phyloP scores from a whole-genome alignment of 148 eudicot species.

The Selenicereus undatus region DNA sequence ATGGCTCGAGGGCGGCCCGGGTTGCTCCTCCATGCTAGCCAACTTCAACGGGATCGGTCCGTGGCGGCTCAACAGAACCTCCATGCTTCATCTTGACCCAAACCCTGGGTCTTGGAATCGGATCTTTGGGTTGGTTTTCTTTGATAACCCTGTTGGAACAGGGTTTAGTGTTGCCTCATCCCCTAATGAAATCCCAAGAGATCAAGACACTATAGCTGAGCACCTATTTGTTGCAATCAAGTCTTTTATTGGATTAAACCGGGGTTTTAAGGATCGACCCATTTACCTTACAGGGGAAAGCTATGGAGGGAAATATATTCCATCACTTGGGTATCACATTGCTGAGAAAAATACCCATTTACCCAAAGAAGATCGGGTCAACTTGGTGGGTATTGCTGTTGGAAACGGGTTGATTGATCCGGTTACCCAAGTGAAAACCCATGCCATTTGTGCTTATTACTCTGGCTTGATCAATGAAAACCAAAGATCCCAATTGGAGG shows the following conservation, averaged over 20 bases:
- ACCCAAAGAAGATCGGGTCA: constrained; percentile 29
- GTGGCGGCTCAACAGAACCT: constrained; percentile 26
- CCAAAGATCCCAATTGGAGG: too few species aligned
- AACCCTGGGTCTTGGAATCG: constrained; percentile 54
- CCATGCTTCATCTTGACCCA: constrained; percentile 29
- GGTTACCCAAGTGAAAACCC: constrained; percentile 44
- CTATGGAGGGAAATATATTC: constrained; percentile 65
- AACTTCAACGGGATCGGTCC: constrained; percentile 63
- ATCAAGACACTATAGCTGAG: constrained; percentile 45
- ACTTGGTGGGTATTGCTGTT: constrained; percentile 57
- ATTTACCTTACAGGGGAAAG: constrained; percentile 65
- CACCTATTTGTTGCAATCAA: constrained; percentile 52
- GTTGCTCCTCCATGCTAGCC: constrained; percentile 64
- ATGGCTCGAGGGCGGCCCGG: constrained; percentile 76
- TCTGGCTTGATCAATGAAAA: constrained; percentile 49
- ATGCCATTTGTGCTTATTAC: constrained; percentile 45
- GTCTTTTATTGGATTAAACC: constrained; percentile 32
- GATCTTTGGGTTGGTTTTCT: constrained; percentile 47
- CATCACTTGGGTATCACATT: constrained; percentile 53
- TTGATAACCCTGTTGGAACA: constrained; percentile 68
- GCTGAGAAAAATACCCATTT: constrained; percentile 34
- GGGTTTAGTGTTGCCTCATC: constrained; percentile 64
- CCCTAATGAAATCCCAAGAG: constrained; percentile 50
- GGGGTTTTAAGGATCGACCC: constrained; percentile 39
- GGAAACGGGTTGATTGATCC: constrained; percentile 72